Conservation (phyloP, 768 basidiomycete species). For the Holtermanniella nyarrowii region DNA sequence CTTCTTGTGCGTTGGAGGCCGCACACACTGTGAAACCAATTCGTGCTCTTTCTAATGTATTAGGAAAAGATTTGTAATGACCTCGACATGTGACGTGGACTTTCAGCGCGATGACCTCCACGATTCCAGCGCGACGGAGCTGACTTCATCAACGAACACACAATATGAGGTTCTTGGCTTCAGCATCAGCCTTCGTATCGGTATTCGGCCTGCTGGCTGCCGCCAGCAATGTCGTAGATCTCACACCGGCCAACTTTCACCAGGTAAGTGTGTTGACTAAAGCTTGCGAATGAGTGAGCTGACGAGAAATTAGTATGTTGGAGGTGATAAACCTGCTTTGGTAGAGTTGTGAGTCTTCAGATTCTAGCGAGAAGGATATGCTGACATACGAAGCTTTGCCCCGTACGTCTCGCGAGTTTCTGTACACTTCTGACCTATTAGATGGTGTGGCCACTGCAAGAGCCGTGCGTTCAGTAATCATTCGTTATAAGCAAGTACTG, state of each 20-base stretch:
- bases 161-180: constrained; percentile 21
- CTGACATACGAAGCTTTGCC: constrained; percentile 10
- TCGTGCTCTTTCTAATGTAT: too few relatives aligned
- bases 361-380: not conserved
- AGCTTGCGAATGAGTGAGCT: constrained; percentile 1
- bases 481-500: constrained; percentile 2
- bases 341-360: constrained; percentile 76
- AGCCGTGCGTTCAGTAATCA: constrained; percentile 26
- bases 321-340: constrained; percentile 68
- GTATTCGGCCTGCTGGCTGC: constrained; percentile 14
- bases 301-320: constrained; percentile 44
- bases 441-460: constrained; percentile 40
- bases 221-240: constrained; percentile 70
- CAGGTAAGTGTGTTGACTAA: constrained; percentile 37
- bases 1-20: too few relatives aligned
- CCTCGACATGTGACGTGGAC: too few relatives aligned
- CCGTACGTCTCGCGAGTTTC: constrained; percentile 16
- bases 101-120: too few relatives aligned
- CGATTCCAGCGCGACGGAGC: too few relatives aligned
- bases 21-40: too few relatives aligned
- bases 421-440: constrained; percentile 1
- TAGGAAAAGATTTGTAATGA: too few relatives aligned
- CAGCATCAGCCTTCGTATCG: constrained; percentile 16
- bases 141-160: not conserved
- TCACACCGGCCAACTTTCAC: constrained; percentile 66